Evolutionary conservation across 208 protist genomes (phyloP), one percentile per base, ranked within the genome.

Genomic region (Acanthamoeba triangularis): DNA sequence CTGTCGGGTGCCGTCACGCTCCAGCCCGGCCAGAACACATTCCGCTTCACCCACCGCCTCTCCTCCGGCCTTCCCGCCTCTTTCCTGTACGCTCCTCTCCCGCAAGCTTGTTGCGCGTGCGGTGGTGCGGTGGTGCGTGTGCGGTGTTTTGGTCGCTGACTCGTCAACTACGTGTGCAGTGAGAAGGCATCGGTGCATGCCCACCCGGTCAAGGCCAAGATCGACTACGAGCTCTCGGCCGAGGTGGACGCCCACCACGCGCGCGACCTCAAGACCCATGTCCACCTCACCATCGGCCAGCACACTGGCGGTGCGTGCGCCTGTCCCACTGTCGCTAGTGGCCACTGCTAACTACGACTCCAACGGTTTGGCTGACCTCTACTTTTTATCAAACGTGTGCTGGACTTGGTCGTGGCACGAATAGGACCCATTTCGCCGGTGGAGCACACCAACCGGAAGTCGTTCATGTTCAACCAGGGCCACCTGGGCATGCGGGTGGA

Each of bases 401-500:
- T 78, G 69, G n/a, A n/a, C n/a, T n/a, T 33, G 69, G 3, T 18
- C 56, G 20, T 63, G 11, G 16, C 23, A 0, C 23, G 56, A n/a
- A 56, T 10, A 87, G 78, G 59, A 18, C 87, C 87, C 14, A 33
- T 93, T 30, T 56, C 41, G 63, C 87, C 87, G 7, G 87, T 93
- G 52, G 63, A 78, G 87, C 23, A 78, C 33, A 18, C 33, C 11
- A 93, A 93, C 63, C 14, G 47, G 59, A 93, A 93, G 87, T 93
- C 87, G 33, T 93, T 93, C 87, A 67, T 93, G 61, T 93, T 93
- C 37, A 93, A 93, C n/a, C 87, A 93, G 63, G 87, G 87, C 56
- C 72, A 76, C 33, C 87, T 93, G n/a, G 56, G 47, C 87, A 93
- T 93, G 87, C 56, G 63, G 28, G 61, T 74, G 47, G 61, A 76